Conservation (phyloP, 2,329 filamentous ascomycete species). For the Hansfordia pulvinata region DNA sequence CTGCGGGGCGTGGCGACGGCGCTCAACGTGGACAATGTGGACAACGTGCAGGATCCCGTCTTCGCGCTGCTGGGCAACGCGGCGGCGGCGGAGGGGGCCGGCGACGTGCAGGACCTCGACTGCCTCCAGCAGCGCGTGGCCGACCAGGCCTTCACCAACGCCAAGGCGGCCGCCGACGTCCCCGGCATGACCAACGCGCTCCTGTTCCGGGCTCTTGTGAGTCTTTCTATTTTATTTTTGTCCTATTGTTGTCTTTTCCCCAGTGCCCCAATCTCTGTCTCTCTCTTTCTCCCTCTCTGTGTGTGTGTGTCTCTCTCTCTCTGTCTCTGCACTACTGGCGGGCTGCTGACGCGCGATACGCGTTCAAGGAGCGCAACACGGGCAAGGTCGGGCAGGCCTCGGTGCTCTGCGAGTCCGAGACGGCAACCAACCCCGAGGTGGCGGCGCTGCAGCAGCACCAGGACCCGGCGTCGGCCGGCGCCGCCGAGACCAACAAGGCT, state of each 20-base stretch:
- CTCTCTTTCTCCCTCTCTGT: too few species aligned
- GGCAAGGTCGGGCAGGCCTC: slow-evolving; percentile 41
- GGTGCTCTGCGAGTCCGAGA: slow-evolving; percentile 37
- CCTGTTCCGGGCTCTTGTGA: slow-evolving; percentile 39
- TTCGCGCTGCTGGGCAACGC: slow-evolving; percentile 26
- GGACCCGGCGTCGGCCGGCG: slow-evolving; percentile 47
- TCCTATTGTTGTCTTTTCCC: too few species aligned
- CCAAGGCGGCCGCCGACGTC: slow-evolving; percentile 36
- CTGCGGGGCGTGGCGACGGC: slow-evolving; percentile 12
- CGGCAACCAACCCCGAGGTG: slow-evolving; percentile 51
- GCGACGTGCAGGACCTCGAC: slow-evolving; percentile 23
- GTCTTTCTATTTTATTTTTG: too few species aligned
- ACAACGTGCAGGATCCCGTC: slow-evolving; percentile 16
- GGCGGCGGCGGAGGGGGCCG: slow-evolving; percentile 30
- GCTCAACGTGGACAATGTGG: slow-evolving; percentile 17
- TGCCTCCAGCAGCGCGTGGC: slow-evolving; percentile 34
- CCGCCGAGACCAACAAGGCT: slow-evolving; percentile 43
- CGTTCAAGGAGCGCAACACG: slow-evolving; percentile 41
- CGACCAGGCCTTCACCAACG: slow-evolving; percentile 47
- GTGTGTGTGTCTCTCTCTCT: too few species aligned
- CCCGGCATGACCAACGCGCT: slow-evolving; percentile 39
- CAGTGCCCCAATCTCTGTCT: too few species aligned
- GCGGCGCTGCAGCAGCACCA: slow-evolving; percentile 51
- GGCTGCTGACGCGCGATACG: slow-evolving; percentile 1
- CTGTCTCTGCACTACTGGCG: slow-evolving; percentile 10